These are phyloP conservation scores for Hypericum androsaemum DNA, from an alignment of 345 rosid genomes.

Conservation along the genomic window DNA sequence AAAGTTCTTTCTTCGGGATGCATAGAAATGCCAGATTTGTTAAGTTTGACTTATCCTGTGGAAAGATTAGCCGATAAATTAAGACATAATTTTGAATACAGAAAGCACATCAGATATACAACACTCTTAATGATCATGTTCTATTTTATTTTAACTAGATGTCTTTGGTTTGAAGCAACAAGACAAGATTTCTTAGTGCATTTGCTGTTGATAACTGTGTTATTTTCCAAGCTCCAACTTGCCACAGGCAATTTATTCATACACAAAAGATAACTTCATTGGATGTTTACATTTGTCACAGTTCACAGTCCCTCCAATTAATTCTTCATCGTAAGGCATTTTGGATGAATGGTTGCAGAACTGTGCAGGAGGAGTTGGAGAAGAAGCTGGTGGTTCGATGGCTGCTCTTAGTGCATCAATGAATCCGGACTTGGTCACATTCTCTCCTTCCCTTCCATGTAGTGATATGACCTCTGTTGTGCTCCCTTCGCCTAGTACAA, in stretches of 20 bases:
- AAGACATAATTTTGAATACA: no score
- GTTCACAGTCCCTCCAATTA: slow-evolving; percentile 16
- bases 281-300: slow-evolving; percentile 57
- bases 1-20: no score
- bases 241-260: slow-evolving; percentile 17
- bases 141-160: no score
- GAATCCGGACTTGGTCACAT: slow-evolving; percentile 35
- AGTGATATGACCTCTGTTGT: slow-evolving; percentile 24
- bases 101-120: no score
- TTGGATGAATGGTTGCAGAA: slow-evolving; percentile 36
- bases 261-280: slow-evolving; percentile 48
- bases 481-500: slow-evolving; percentile 41
- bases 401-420: slow-evolving; percentile 37
- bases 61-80: no score
- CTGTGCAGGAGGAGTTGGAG: background rate
- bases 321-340: slow-evolving; percentile 33
- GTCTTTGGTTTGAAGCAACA: no score
- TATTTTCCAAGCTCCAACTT: no score
- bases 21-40: no score
- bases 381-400: slow-evolving; percentile 22
- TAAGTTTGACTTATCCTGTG: no score
- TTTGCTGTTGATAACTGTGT: no score
- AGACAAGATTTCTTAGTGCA: no score
- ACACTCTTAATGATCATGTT: no score
- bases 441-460: slow-evolving; percentile 31